These are phyloP conservation scores for Isabelozyma gotoi DNA, from an alignment of 805 yeast genomes.

Conservation along the genomic window DNA sequence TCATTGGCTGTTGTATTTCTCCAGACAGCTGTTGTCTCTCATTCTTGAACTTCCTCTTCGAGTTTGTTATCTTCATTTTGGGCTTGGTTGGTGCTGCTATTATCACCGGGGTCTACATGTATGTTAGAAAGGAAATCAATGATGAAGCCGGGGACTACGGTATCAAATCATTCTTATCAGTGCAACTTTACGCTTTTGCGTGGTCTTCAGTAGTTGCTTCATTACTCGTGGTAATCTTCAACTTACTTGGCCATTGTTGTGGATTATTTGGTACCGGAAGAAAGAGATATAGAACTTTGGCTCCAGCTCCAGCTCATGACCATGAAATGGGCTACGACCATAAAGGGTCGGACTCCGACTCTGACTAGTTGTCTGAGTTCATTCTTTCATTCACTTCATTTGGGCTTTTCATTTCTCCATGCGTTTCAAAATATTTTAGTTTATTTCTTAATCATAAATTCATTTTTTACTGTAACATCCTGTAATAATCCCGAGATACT, in stretches of 20 bases:
- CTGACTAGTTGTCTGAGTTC: no score
- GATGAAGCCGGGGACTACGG: constrained; percentile 50
- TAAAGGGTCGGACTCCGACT: constrained; percentile 3
- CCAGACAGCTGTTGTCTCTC: constrained; percentile 47
- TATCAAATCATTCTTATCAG: constrained; percentile 49
- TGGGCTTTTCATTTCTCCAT: background rate
- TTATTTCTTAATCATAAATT: background rate
- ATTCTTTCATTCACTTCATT: no score
- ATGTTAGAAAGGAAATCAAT: constrained; percentile 52
- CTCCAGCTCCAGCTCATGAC: constrained; percentile 1
- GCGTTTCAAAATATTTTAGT: background rate
- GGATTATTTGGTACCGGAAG: constrained; percentile 37
- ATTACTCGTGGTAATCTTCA: constrained; percentile 27
- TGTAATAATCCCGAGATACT: no score
- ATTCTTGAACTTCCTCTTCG: constrained; percentile 44
- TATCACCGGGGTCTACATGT: constrained; percentile 60
- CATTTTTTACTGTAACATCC: no score
- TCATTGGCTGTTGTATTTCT: constrained; percentile 38
- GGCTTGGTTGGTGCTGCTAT: constrained; percentile 51
- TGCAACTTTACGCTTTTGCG: constrained; percentile 53
- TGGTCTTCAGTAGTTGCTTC: constrained; percentile 64
- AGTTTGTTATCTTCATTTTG: constrained; percentile 45
- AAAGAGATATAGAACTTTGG: constrained; percentile 22
- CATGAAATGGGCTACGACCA: constrained; percentile 25
- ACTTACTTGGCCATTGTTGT: constrained; percentile 41